Percentiles rank a stretch among this genome's conserved stretches.
Conservation (phyloP, 345 rosid species). For the Syzygium aqueum region DNA sequence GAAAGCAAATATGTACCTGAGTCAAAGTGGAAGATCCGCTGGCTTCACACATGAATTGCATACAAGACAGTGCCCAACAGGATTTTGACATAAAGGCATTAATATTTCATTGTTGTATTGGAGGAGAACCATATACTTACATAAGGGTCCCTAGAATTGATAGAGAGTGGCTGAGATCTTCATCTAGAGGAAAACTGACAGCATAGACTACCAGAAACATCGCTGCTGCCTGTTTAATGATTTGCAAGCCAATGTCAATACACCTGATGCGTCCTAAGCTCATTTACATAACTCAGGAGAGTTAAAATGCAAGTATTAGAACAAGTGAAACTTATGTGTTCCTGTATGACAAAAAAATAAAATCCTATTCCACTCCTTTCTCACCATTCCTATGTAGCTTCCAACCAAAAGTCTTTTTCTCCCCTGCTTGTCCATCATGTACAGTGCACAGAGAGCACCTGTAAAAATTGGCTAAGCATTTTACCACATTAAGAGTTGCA, state of each 20-base stretch:
- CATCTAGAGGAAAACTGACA: conserved; percentile 45
- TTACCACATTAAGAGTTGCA: not conserved
- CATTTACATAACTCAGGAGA: not conserved
- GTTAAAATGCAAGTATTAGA: not conserved
- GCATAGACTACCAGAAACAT: conserved; percentile 52
- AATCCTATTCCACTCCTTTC: conserved; percentile 1
- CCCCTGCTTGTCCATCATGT: conserved; percentile 62
- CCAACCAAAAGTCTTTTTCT: conserved; percentile 57
- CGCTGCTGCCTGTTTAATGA: conserved; percentile 50
- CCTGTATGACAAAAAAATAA: not conserved
- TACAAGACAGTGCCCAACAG: not conserved
- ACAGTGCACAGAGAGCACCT: conserved; percentile 63
- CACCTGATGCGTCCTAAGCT: not conserved
- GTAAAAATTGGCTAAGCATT: not conserved
- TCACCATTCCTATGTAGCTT: conserved; percentile 75
- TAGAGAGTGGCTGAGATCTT: conserved; percentile 52
- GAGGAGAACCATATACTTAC: conserved; percentile 26
- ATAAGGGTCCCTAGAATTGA: conserved; percentile 60
- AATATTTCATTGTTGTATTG: not conserved
- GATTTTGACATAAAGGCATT: not conserved
- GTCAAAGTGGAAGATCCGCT: not conserved
- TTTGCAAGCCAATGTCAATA: not conserved
- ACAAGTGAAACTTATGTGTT: not conserved
- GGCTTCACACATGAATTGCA: not conserved
- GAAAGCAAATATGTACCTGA: conserved; percentile 60